Evolutionary conservation across 208 protist species (phyloP), one percentile per base, ranked within the genome.

Genomic region (Balamuthia mandrillaris): DNA sequence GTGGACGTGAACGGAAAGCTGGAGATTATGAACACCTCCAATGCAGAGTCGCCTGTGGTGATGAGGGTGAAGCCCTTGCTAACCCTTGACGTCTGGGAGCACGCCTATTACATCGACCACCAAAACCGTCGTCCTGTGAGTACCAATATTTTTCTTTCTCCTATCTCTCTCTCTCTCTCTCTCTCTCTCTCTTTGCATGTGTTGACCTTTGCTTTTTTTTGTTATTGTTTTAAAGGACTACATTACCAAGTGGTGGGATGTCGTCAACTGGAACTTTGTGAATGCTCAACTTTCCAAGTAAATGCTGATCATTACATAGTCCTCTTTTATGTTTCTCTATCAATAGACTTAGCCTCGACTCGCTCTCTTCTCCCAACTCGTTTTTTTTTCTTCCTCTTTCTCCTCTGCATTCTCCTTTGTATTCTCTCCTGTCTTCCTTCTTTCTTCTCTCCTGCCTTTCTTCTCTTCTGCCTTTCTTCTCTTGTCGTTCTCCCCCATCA

Each of bases 81-180:
- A 18, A 86, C 82, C 65, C 14, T 85, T 33, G 82, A 86, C 56
- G 65, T 86, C 27, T 86, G 82, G 82, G 82, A 88, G 85, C 85
- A 88, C 78, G 85, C 85, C 51, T 88, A 88, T 60, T 88, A 88
- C 78, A n/a, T 88, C 33, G 85, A 88, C 78, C 63, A 88, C 81
- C 85, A 87, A 78, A 85, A 88, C 82, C 63, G 81, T 37, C 85
- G 85, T 45, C 78, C 85, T 1, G 84, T 85, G n/a, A n/a, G n/a
- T n/a, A 70, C 31, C 44, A 1, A 24, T 4, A 2, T 3, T 39
- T 5, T 10, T 29, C 16, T 31, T 24, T n/a, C 1, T 39, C 29
- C 9, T 29, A 10, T 81, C 41, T 63, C 52, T 75, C 4, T 84
- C 9, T 85, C 37, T 84, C 39, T 29, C 47, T 44, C 4, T 31